These are phyloP conservation scores for Tuctoria greenei DNA, from an alignment of 176 grass and related monocot species.

Conservation along the genomic window DNA sequence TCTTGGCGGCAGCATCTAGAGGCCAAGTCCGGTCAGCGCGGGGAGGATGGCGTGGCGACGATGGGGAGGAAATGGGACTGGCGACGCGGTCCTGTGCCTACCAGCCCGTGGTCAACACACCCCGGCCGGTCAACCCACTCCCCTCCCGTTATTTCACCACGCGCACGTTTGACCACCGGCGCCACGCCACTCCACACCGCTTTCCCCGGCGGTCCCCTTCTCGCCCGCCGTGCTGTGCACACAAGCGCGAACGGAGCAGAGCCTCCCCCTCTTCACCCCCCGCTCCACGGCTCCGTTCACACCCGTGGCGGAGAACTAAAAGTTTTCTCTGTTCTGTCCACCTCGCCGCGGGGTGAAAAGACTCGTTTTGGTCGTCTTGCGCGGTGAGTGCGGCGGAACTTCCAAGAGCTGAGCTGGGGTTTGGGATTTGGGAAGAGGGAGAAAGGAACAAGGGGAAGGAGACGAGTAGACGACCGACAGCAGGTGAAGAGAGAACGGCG, in stretches of 20 bases:
- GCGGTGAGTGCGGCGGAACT: conserved; percentile 32
- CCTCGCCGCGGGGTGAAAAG: conserved; percentile 9
- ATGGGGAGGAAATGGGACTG: neutral
- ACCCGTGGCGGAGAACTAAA: neutral
- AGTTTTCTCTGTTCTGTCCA: neutral
- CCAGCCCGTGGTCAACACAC: neutral
- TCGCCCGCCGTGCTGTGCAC: neutral
- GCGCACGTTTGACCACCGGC: conserved; percentile 29
- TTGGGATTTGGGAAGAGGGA: neutral
- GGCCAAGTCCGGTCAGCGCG: neutral
- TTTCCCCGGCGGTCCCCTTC: neutral
- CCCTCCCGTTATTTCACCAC: conserved; percentile 3
- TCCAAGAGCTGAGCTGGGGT: conserved; percentile 11
- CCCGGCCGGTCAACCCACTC: neutral
- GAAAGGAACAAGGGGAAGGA: neutral
- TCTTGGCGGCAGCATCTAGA: neutral
- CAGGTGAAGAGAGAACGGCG: neutral
- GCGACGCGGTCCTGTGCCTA: neutral
- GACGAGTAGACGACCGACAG: neutral
- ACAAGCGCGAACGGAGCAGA: neutral
- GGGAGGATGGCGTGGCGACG: neutral
- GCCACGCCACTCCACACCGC: neutral
- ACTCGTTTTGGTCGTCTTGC: conserved; percentile 11
- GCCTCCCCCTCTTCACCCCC: neutral
- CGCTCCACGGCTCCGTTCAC: conserved; percentile 15